Evolutionary conservation across 2,329 filamentous ascomycete genomes (phyloP).

Genomic region (Fusarium bactridioides): DNA sequence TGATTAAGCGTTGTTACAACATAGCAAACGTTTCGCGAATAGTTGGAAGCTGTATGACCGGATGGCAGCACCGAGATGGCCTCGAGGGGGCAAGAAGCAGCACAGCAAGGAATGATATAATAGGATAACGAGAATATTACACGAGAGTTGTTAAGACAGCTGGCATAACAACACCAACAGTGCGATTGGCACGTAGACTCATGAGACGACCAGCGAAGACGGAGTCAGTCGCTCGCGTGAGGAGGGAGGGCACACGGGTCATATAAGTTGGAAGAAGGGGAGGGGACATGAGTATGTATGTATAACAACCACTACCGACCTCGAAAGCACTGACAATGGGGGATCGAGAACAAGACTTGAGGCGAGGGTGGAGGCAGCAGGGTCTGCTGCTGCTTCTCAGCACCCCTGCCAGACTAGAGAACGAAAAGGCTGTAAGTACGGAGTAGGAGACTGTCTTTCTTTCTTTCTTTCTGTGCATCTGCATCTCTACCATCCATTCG

Average conservation of each 20-base stretch:
- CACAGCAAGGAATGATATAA: constrained; percentile 8
- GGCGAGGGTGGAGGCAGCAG: constrained; percentile 32
- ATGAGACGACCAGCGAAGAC: constrained; percentile 23
- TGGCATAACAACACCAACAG: constrained; percentile 12
- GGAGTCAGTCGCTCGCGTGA: constrained; percentile 25
- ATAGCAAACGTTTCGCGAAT: constrained; percentile 1
- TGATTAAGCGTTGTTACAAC: background rate
- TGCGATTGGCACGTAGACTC: constrained; percentile 19
- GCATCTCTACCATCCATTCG: constrained; percentile 38
- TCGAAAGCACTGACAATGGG: constrained; percentile 21
- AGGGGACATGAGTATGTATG: constrained; percentile 23
- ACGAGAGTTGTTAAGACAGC: constrained; percentile 20
- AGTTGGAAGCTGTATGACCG: constrained; percentile 6
- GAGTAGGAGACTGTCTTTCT: constrained; percentile 23
- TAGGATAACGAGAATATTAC: constrained; percentile 1
- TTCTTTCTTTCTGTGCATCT: constrained; percentile 29
- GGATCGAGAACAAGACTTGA: constrained; percentile 25
- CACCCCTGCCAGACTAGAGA: constrained; percentile 31
- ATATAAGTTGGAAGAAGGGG: constrained; percentile 43
- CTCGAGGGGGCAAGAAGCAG: constrained; percentile 14
- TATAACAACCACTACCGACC: constrained; percentile 22
- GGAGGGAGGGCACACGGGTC: constrained; percentile 37
- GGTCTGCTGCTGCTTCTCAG: constrained; percentile 16
- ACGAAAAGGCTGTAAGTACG: background rate
- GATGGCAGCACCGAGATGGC: constrained; percentile 8